A percentile compares a stretch with the other conserved stretches of the same genome.
phyloP scores from a whole-genome alignment of 2,329 filamentous ascomycete genomes.

The Colletotrichum abscissum region DNA sequence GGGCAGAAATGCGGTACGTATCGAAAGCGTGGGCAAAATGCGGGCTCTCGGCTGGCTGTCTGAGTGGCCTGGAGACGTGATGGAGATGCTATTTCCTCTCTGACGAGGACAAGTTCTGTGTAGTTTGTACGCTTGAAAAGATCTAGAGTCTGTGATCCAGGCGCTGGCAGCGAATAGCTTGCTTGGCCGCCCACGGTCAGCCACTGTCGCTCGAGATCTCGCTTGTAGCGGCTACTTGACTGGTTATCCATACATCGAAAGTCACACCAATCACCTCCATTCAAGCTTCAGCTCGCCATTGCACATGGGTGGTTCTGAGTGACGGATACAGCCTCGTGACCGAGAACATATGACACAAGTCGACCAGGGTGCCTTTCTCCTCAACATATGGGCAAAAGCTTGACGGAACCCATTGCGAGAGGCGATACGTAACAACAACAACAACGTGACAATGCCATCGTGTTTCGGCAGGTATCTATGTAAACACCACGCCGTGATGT shows the following conservation, averaged over 20 bases:
- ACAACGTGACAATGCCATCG: background rate
- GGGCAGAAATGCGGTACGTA: constrained; percentile 5
- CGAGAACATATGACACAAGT: constrained; percentile 6
- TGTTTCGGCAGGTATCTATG: background rate
- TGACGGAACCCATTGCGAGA: background rate
- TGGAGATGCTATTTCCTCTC: background rate
- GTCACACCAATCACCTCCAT: constrained; percentile 8
- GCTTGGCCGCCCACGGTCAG: background rate
- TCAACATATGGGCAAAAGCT: background rate
- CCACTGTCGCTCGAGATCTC: background rate
- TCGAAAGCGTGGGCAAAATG: background rate
- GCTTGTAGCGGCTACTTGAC: constrained; percentile 9
- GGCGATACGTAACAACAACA: background rate
- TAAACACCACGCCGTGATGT: background rate
- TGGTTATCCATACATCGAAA: background rate
- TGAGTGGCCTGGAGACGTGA: background rate
- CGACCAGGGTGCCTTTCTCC: constrained; percentile 3
- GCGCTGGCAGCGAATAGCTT: background rate
- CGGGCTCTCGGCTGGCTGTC: background rate
- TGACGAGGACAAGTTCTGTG: background rate
- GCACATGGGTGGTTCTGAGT: constrained; percentile 6
- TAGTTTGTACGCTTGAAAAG: background rate
- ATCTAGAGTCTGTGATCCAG: constrained; percentile 7
- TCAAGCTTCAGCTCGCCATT: background rate
- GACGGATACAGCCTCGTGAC: constrained; percentile 31